Percentiles rank a stretch among this genome's conserved stretches.
These are phyloP conservation scores for Anisodus tanguticus DNA, from an alignment of 257 asterid species.

Conservation along the genomic window DNA sequence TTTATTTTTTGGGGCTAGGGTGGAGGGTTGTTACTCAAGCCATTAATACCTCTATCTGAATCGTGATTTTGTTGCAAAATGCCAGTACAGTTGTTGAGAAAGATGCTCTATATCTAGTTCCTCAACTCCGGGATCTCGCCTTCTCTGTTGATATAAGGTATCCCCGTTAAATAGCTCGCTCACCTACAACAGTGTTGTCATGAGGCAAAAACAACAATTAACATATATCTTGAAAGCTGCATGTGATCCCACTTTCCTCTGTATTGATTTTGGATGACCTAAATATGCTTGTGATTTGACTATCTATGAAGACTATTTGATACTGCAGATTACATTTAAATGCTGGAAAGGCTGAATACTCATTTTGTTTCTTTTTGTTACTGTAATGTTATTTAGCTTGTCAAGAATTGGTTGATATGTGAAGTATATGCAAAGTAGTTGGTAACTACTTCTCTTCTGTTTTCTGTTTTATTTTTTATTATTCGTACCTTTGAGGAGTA, in stretches of 20 bases:
- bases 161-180: not conserved
- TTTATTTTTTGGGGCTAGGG: not conserved
- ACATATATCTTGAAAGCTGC: conserved; percentile 4
- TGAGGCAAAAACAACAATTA: not conserved
- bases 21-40: conserved; percentile 21
- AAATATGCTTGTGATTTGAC: conserved; percentile 1
- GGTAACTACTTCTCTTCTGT: not conserved
- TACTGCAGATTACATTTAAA: not conserved
- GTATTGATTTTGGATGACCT: conserved; percentile 12
- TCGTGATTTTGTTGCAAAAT: conserved; percentile 37
- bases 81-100: conserved; percentile 81
- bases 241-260: not conserved
- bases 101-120: conserved; percentile 79
- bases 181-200: not conserved
- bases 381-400: not conserved
- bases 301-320: not conserved
- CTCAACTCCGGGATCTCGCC: conserved; percentile 96
- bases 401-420: not conserved
- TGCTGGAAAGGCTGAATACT: not conserved
- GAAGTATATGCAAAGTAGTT: conserved; percentile 17
- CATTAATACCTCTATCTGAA: conserved; percentile 12
- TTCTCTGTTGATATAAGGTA: conserved; percentile 90
- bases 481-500: not conserved
- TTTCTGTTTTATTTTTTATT: not conserved
- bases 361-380: not conserved